A percentile compares a stretch with the other conserved stretches of the same genome.
These are phyloP conservation scores for Dothistroma pini DNA, from an alignment of 2,329 filamentous ascomycete species.

Conservation along the genomic window DNA sequence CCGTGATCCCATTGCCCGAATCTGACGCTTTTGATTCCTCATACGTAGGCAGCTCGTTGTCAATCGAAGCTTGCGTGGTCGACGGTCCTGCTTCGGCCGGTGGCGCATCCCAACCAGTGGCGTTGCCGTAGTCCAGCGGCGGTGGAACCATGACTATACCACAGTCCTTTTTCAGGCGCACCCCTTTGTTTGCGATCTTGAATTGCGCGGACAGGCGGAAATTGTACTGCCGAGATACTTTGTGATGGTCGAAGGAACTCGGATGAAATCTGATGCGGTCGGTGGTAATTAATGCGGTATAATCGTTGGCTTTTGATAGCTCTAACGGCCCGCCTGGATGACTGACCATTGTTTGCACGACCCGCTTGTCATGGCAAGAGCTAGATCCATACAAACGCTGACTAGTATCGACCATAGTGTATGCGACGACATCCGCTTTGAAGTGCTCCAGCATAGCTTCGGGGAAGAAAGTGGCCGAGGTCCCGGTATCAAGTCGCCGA, in stretches of 20 bases:
- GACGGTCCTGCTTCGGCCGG: not conserved
- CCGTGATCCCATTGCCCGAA: not conserved
- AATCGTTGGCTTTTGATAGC: conserved; percentile 16
- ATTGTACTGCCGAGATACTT: conserved; percentile 15
- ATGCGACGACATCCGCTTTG: conserved; percentile 13
- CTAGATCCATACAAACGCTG: conserved; percentile 13
- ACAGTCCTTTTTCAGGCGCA: conserved; percentile 14
- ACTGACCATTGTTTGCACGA: conserved; percentile 13
- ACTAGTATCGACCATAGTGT: conserved; percentile 15
- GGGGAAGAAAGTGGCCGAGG: conserved; percentile 8
- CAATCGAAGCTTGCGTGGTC: not conserved
- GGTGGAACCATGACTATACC: conserved; percentile 15
- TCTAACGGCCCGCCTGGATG: conserved; percentile 8
- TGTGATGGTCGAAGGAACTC: conserved; percentile 18
- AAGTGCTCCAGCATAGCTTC: conserved; percentile 14
- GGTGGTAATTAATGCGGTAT: conserved; percentile 7
- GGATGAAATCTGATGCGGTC: conserved; percentile 6
- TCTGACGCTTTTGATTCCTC: not conserved
- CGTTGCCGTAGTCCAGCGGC: conserved; percentile 4
- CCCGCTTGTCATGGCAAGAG: conserved; percentile 11
- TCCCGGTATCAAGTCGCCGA: conserved; percentile 12
- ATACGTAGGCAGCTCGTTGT: conserved; percentile 1
- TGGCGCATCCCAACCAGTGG: not conserved
- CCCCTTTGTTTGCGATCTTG: conserved; percentile 14
- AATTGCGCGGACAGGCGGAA: conserved; percentile 18